phyloP scores from a whole-genome alignment of 2,329 filamentous ascomycete genomes.

The Dactylellina cionopaga region DNA sequence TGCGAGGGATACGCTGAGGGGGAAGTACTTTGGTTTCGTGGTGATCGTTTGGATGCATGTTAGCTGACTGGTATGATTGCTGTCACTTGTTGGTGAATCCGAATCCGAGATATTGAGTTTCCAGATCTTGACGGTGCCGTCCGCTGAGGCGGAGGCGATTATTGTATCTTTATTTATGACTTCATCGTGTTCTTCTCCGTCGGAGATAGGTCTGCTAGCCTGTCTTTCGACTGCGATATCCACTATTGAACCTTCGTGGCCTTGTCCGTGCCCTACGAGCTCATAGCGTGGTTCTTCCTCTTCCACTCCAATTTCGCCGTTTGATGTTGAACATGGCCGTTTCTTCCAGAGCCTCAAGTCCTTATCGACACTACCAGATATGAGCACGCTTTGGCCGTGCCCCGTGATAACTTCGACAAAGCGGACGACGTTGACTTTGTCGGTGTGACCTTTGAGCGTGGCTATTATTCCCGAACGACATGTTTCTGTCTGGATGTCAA shows the following conservation, averaged over 20 bases:
- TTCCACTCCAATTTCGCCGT: no score
- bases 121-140: constrained; percentile 75
- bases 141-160: constrained; percentile 71
- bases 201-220: background rate
- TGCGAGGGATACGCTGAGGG: constrained; percentile 77
- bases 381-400: constrained; percentile 68
- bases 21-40: constrained; percentile 81
- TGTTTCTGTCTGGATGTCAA: constrained; percentile 62
- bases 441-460: constrained; percentile 79
- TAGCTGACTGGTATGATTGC: constrained; percentile 56
- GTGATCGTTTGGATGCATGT: constrained; percentile 75
- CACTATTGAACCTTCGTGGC: constrained; percentile 39
- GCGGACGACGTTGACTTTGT: constrained; percentile 82
- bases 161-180: constrained; percentile 54
- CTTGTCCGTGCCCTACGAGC: background rate
- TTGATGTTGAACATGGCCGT: background rate
- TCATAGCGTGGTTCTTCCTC: constrained; percentile 30
- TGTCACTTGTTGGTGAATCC: constrained; percentile 55
- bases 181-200: no score
- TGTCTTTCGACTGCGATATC: constrained; percentile 46
- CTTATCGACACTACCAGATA: constrained; percentile 85
- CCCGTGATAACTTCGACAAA: constrained; percentile 71
- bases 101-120: constrained; percentile 64
- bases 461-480: constrained; percentile 69
- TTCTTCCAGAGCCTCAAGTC: constrained; percentile 66